Percentiles rank a stretch among this genome's conserved stretches.
These are phyloP conservation scores for Sonneratia caseolaris DNA, from an alignment of 345 rosid species.

Conservation along the genomic window DNA sequence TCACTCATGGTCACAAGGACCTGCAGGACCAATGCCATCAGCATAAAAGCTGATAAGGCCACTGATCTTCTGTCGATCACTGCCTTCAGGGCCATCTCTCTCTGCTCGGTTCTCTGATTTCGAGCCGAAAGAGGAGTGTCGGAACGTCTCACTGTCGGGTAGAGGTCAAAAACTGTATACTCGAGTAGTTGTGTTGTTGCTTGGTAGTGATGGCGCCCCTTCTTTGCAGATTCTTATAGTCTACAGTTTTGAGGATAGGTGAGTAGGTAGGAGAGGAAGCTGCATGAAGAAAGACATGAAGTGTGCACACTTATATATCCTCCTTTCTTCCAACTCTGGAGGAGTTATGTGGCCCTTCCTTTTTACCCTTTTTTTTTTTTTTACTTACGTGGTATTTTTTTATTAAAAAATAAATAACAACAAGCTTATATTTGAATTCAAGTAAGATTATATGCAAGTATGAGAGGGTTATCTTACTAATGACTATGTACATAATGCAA, in stretches of 20 bases:
- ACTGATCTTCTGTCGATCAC: slow-evolving; percentile 9
- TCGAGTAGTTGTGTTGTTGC: neutral
- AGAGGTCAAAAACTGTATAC: neutral
- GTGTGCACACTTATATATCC: neutral
- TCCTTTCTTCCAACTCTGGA: neutral
- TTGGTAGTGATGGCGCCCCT: neutral
- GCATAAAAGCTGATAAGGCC: neutral
- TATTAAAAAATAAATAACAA: neutral
- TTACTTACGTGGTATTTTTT: neutral
- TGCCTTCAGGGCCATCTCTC: slow-evolving; percentile 17
- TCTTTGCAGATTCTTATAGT: no score
- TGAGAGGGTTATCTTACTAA: no score
- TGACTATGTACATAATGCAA: no score
- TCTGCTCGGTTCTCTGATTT: neutral
- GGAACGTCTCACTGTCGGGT: neutral
- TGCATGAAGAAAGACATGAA: neutral
- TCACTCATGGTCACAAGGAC: slow-evolving; percentile 8
- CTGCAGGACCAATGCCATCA: slow-evolving; percentile 16
- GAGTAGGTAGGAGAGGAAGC: no score
- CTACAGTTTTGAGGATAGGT: no score
- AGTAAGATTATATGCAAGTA: no score
- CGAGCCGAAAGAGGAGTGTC: neutral
- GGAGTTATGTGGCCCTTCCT: no score
- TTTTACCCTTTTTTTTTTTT: neutral
- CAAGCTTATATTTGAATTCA: no score